A percentile compares a stretch with the other conserved stretches of the same genome.
phyloP scores from a whole-genome alignment of 805 yeast species.

The Wickerhamomyces silvicola region DNA sequence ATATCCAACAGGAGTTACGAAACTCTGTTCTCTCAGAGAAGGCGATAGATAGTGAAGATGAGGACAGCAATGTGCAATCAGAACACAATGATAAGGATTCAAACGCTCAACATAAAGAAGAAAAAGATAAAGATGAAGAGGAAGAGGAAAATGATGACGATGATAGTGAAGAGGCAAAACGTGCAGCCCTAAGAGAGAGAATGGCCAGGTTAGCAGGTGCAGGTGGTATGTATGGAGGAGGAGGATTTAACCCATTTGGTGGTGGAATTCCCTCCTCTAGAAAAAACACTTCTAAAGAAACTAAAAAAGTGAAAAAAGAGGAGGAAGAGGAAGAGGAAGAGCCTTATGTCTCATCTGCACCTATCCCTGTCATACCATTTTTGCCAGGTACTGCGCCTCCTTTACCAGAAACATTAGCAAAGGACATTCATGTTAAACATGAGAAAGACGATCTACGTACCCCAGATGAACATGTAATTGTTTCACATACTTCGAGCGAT shows the following conservation, averaged over 20 bases:
- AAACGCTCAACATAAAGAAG: constrained; percentile 24
- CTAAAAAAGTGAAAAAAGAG: constrained; percentile 19
- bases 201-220: constrained; percentile 95
- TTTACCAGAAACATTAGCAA: constrained; percentile 15
- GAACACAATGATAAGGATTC: constrained; percentile 26
- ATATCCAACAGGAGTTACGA: no score
- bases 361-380: constrained; percentile 51
- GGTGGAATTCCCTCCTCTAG: constrained; percentile 26
- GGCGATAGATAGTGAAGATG: constrained; percentile 17
- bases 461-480: constrained; percentile 1
- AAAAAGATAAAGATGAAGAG: constrained; percentile 42
- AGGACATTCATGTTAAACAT: constrained; percentile 7
- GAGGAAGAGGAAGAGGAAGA: constrained; percentile 13
- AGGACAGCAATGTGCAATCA: constrained; percentile 23
- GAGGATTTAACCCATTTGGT: constrained; percentile 36
- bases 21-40: no score
- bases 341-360: constrained; percentile 24
- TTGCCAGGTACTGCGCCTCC: constrained; percentile 25
- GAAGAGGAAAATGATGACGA: constrained; percentile 52
- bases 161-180: constrained; percentile 69
- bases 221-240: constrained; percentile 44
- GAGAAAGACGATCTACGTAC: constrained; percentile 5
- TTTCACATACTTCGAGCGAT: background rate
- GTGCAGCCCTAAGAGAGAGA: constrained; percentile 76
- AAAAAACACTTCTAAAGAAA: constrained; percentile 14